A percentile compares a stretch with the other conserved stretches of the same genome.
These are phyloP conservation scores for Phytomonas sp. DNA, from an alignment of 208 protist species.

Conservation along the genomic window DNA sequence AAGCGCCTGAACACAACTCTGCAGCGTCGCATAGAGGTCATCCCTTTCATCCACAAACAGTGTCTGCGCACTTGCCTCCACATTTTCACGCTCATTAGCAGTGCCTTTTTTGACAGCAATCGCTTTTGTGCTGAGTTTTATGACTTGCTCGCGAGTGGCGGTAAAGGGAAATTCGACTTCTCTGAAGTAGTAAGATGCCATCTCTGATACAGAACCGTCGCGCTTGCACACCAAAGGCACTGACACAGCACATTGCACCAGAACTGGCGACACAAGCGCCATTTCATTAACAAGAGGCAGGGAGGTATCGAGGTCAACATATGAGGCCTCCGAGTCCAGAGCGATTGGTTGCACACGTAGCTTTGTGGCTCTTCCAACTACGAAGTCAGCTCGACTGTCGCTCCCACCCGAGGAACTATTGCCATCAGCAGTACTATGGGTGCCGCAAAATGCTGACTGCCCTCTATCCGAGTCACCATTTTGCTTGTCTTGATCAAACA, in stretches of 20 bases:
- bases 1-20: constrained; percentile 24
- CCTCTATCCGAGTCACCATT: background rate
- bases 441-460: background rate
- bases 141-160: constrained; percentile 26
- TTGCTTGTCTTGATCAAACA: constrained; percentile 33
- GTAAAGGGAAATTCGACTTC: constrained; percentile 43
- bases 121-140: constrained; percentile 11
- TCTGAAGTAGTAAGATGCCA: constrained; percentile 17
- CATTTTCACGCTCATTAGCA: background rate
- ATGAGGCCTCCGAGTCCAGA: constrained; percentile 64
- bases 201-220: constrained; percentile 19
- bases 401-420: background rate
- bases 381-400: background rate
- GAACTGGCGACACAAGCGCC: constrained; percentile 51
- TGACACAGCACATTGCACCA: constrained; percentile 57
- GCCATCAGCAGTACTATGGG: background rate
- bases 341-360: constrained; percentile 63
- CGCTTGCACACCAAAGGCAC: constrained; percentile 25
- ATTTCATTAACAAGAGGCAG: constrained; percentile 69
- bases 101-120: constrained; percentile 10
- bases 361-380: constrained; percentile 4
- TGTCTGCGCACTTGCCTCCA: background rate
- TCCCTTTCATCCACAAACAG: constrained; percentile 12
- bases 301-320: constrained; percentile 47
- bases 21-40: constrained; percentile 11